Base-by-base conservation (phyloP, 139 green algal species). In the Raphidocelis subcapitata region DNA sequence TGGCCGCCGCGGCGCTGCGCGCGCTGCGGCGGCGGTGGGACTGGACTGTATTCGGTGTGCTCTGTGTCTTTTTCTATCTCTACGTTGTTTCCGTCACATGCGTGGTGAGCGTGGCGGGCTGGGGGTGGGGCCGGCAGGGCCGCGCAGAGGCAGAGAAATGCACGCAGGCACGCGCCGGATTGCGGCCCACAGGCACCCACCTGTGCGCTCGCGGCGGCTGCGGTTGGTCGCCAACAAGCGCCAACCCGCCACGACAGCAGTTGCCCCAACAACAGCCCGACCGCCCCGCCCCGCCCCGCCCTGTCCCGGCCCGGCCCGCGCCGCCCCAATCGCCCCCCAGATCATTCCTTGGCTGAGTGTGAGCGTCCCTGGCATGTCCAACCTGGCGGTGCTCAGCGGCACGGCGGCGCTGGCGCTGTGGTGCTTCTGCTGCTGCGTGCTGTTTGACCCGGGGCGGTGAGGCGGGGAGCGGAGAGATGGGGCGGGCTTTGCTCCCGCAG, bases 301-400 rank as follows among this genome's bases (percentile, higher is more conserved):
- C n/a, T n/a, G n/a, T n/a, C n/a, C n/a, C n/a, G n/a, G n/a, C n/a
- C n/a, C n/a, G n/a, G n/a, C n/a, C n/a, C n/a, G n/a, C n/a, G n/a
- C n/a, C n/a, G n/a, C 41, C 41, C 12, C 41, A 49, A 8, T 36
- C 44, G 10, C 26, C 5, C 4, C 67, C 46, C 86, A 94, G 87
- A 81, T 94, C 24, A 36, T 94, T 15, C 86, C 89, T n/a, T 90
- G 82, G 79, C 70, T 91, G 3, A 82, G 65, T 41, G 91, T 84
- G 74, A 86, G 67, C 1, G 89, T 92, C 2, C 84, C 88, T 0
- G 90, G 90, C 5, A 75, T 88, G 29, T 67, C 75, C 2, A 83
- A 95, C 59, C 66, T 92, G 57, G 24, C 70, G 18, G 29, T 84
- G 3, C 68, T 95, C 1, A 81, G 82, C 3, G 31, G 70, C 2